These are phyloP conservation scores for Leucosporidium scottii DNA, from an alignment of 768 basidiomycete species.

Conservation along the genomic window DNA sequence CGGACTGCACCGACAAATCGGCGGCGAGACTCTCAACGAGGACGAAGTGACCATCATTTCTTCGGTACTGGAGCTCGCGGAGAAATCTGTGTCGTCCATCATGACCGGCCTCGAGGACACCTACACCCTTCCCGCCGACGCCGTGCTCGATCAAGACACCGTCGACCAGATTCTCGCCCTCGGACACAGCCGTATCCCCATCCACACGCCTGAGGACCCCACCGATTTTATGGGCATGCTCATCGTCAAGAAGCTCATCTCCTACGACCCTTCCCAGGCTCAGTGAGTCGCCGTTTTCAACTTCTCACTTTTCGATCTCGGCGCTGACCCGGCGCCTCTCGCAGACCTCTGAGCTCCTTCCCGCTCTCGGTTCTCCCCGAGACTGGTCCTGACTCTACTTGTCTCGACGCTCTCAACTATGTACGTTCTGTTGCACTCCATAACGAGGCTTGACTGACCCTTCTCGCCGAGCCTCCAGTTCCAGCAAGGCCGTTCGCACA, in stretches of 20 bases:
- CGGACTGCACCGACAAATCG: slow-evolving; percentile 44
- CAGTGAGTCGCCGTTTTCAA: slow-evolving; percentile 38
- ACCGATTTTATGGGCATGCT: slow-evolving; percentile 71
- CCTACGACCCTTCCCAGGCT: slow-evolving; percentile 75
- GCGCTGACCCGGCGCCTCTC: no score
- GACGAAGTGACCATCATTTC: slow-evolving; percentile 44
- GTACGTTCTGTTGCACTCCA: slow-evolving; percentile 46
- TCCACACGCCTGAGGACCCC: slow-evolving; percentile 65
- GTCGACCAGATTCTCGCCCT: slow-evolving; percentile 55
- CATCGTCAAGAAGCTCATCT: slow-evolving; percentile 53
- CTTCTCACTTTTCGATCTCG: no score
- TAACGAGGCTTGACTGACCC: neutral
- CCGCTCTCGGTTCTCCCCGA: slow-evolving; percentile 78
- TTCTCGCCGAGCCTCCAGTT: neutral
- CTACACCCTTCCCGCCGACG: slow-evolving; percentile 68
- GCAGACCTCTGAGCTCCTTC: slow-evolving; percentile 66
- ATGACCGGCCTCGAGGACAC: slow-evolving; percentile 87
- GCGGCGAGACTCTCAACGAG: slow-evolving; percentile 44
- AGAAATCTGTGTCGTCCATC: slow-evolving; percentile 54
- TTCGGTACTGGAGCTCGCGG: slow-evolving; percentile 30
- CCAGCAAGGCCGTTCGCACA: slow-evolving; percentile 89
- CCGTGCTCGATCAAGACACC: slow-evolving; percentile 66
- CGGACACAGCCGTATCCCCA: slow-evolving; percentile 69
- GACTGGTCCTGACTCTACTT: slow-evolving; percentile 78
- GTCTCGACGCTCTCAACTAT: slow-evolving; percentile 89